Evolutionary conservation across 257 asterid genomes (phyloP), one percentile per base, ranked within the genome.

Genomic region (Petunia axillaris): DNA sequence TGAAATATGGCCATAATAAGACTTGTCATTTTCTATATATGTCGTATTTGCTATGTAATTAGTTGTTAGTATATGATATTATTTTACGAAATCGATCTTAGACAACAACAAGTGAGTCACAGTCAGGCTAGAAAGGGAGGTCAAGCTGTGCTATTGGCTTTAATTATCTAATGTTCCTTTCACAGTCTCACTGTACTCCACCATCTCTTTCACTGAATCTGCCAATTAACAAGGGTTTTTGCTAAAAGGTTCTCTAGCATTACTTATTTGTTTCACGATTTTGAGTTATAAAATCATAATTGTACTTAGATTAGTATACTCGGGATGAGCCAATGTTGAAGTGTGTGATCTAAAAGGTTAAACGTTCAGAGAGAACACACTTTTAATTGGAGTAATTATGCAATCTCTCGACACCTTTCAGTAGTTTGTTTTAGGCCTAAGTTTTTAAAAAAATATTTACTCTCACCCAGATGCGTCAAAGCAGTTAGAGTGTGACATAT

Each of bases 1-100:
- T 3, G 41, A 36, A 62, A 10, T 71, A 10, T 71, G 77, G 25
- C 77, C 77, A 71, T 48, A 35, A 71, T 48, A 35, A 70, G 2
- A 35, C 13, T 44, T 2, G 25, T 35, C 48, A 9, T 9, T n/a
- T 10, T 10, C 40, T 9, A 70, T 16, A 10, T 25, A 46, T 70
- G 16, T 25, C 25, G 25, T 25, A 25, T 25, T 25, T 25, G 25
- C 25, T 25, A 25, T 25, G 25, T 25, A 25, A 25, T 25, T 25
- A 25, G 25, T 25, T 25, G 25, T 25, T 25, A 25, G 25, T 25
- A 25, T n/a, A n/a, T n/a, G n/a, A 0, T 25, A 25, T 25, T 25
- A 25, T 25, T 25, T 25, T 25, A 25, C 25, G 25, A 25, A 25
- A 25, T 25, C 25, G 25, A 25, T 25, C 25, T 25, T 25, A 25